These are phyloP conservation scores for Xerocomus potaroensis DNA, from an alignment of 768 basidiomycete species.

Conservation along the genomic window DNA sequence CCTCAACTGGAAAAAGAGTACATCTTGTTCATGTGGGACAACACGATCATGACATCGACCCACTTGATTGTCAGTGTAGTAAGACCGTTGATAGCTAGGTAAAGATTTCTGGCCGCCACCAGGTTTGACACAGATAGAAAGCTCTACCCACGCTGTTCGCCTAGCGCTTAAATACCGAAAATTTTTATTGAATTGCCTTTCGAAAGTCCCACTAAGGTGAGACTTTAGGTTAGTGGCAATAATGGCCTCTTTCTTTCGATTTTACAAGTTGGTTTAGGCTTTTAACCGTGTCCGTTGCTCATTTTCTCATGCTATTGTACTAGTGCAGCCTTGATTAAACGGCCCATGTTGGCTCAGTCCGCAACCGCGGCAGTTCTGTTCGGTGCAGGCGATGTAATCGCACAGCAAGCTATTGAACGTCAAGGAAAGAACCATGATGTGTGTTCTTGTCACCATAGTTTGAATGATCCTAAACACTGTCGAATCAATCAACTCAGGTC, in stretches of 20 bases:
- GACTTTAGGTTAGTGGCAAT: neutral
- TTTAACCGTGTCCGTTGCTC: neutral
- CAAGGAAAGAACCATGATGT: conserved; percentile 75
- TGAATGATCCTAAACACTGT: neutral
- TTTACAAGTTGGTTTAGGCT: conserved; percentile 37
- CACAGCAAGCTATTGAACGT: conserved; percentile 80
- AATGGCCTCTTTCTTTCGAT: conserved; percentile 45
- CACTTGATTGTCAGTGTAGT: no score
- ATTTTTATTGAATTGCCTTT: no score
- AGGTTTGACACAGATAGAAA: no score
- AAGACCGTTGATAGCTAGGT: no score
- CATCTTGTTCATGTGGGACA: no score
- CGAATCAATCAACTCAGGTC: conserved; percentile 35
- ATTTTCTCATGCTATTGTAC: conserved; percentile 6
- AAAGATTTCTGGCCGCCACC: no score
- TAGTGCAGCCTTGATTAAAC: conserved; percentile 57
- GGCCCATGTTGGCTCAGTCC: conserved; percentile 62
- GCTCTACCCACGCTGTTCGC: neutral
- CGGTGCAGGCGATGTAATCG: conserved; percentile 73
- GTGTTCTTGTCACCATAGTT: conserved; percentile 21
- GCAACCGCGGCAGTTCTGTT: conserved; percentile 64
- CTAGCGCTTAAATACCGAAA: no score
- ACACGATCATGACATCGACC: no score
- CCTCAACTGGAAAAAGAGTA: no score
- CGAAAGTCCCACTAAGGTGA: neutral